Evolutionary conservation across 2,329 filamentous ascomycete species (phyloP), one percentile per base, ranked within the genome.

Genomic region (Parastagonospora avenae): DNA sequence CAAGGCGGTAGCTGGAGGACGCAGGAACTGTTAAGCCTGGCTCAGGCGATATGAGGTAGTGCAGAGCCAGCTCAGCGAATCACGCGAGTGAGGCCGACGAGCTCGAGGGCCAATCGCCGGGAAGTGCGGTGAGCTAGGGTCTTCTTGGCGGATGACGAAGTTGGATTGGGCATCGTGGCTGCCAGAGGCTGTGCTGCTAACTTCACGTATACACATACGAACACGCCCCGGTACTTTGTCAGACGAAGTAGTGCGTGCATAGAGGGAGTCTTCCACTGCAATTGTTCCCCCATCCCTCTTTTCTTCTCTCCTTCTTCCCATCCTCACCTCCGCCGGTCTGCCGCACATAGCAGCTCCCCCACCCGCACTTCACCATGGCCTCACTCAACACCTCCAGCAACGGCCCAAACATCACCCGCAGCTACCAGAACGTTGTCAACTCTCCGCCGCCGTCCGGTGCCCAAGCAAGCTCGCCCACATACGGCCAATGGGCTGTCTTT

Each of bases 401-500:
- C 61, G 80, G 80, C 47, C 76, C 79, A 14, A 80, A 79, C 49
- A 83, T 83, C 64, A 80, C 76, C 35, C 72, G 73, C 54, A 81
- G 80, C 72, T 88, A 90, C 72, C 82, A 88, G 69, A 82, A 84
- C 45, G 80, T 91, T 43, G 79, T 90, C 67, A 84, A 88, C 71
- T 78, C 83, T 46, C 74, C 83, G 42, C 72, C 79, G 50, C 80
- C 85, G 12, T 79, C 82, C 54, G 82, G 82, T 11, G 69, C 80
- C 40, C 79, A 82, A 50, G 80, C 83, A 8, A 81, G 80, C 70
- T 96, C 92, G 41, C 83, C 90, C 33, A 96, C 92, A 41, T 90
- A 90, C 70, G 92, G 85, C 57, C 90, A 93, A 79, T 99, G 94
- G 94, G 93, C 91, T 15, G 80, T 99, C 55, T 96, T 95, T 78